Evolutionary conservation across 106 monocot genomes (phyloP).

Genomic region (Posidonia australis): DNA sequence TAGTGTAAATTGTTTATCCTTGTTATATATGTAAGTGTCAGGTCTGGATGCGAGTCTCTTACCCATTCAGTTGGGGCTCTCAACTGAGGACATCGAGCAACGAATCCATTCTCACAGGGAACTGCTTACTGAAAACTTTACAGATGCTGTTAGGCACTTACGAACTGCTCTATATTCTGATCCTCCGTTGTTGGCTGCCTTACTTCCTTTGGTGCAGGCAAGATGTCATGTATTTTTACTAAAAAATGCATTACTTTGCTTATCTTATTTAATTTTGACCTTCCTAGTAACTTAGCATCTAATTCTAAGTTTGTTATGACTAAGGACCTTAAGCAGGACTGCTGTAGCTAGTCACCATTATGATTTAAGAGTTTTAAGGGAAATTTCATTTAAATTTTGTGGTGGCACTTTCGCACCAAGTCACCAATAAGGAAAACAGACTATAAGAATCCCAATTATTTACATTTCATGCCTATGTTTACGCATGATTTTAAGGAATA

Average conservation of each 20-base stretch:
- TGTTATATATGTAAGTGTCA: slow-evolving; percentile 5
- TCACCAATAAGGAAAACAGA: too few relatives aligned
- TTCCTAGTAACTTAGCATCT: too few relatives aligned
- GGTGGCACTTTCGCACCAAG: too few relatives aligned
- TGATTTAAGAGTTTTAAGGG: too few relatives aligned
- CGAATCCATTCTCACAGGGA: slow-evolving; percentile 21
- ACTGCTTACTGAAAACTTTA: slow-evolving; percentile 33
- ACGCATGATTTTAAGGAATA: too few relatives aligned
- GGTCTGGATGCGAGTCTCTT: slow-evolving; percentile 45
- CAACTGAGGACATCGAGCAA: slow-evolving; percentile 21
- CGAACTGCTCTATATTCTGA: slow-evolving; percentile 51
- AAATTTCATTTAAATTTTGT: too few relatives aligned
- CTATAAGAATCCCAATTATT: too few relatives aligned
- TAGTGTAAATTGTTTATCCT: background rate
- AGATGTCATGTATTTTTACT: background rate
- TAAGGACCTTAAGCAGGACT: too few relatives aligned
- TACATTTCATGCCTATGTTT: too few relatives aligned
- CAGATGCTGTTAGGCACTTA: slow-evolving; percentile 50
- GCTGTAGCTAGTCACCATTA: too few relatives aligned
- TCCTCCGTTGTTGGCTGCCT: slow-evolving; percentile 48
- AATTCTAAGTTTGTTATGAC: too few relatives aligned
- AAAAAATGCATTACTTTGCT: background rate
- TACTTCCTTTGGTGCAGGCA: slow-evolving; percentile 67
- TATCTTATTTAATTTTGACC: background rate
- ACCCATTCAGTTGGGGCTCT: slow-evolving; percentile 32